Evolutionary conservation across 306 rosid genomes (phyloP).

Genomic region (Medicago ruthenica): DNA sequence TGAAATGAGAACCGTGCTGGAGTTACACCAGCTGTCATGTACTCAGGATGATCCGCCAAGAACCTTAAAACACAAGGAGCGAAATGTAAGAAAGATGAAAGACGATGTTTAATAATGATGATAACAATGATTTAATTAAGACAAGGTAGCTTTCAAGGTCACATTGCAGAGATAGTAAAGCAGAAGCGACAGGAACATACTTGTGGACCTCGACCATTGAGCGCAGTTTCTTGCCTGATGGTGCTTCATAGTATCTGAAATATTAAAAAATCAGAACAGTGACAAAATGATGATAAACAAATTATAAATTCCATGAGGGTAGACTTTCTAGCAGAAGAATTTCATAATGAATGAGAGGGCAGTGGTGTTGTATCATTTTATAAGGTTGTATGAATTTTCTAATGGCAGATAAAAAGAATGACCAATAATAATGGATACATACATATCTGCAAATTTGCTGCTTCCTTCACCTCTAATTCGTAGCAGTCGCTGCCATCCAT

Average conservation of each 20-base stretch:
- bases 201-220: slow-evolving; percentile 88
- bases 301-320: slow-evolving; percentile 33
- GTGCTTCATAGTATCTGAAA: slow-evolving; percentile 84
- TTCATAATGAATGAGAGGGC: slow-evolving; percentile 5
- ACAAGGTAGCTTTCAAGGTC: slow-evolving; percentile 6
- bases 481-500: slow-evolving; percentile 87
- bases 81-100: slow-evolving; percentile 23
- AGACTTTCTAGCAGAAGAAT: slow-evolving; percentile 17
- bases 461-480: slow-evolving; percentile 93
- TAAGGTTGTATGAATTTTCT: slow-evolving; percentile 1
- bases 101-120: not conserved
- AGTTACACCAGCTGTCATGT: slow-evolving; percentile 57
- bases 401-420: slow-evolving; percentile 2
- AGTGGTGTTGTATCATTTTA: slow-evolving; percentile 8
- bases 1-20: slow-evolving; percentile 79
- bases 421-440: slow-evolving; percentile 41
- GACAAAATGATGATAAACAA: slow-evolving; percentile 27
- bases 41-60: slow-evolving; percentile 82
- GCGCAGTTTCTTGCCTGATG: slow-evolving; percentile 89
- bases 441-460: slow-evolving; percentile 90
- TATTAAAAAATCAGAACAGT: slow-evolving; percentile 32
- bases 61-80: slow-evolving; percentile 52
- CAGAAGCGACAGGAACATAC: slow-evolving; percentile 53
- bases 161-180: slow-evolving; percentile 30
- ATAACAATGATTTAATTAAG: slow-evolving; percentile 14